Percentiles rank a stretch among this genome's conserved stretches.
phyloP scores from a whole-genome alignment of 805 yeast genomes.

The Suhomyces kilbournensis region DNA sequence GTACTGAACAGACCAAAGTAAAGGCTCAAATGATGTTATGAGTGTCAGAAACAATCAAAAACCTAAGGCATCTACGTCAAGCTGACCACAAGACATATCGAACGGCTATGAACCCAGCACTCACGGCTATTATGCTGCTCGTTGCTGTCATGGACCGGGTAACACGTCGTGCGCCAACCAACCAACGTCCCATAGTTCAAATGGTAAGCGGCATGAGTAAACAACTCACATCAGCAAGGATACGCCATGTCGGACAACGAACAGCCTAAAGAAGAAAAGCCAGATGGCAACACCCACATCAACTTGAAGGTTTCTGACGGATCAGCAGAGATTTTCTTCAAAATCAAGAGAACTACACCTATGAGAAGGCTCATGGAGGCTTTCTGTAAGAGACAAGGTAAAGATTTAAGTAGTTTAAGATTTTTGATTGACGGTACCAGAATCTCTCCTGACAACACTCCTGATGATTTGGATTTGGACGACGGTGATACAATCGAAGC shows the following conservation, averaged over 20 bases:
- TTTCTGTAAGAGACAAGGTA: slow-evolving; percentile 96
- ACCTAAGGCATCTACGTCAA: too few species aligned
- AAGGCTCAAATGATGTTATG: neutral
- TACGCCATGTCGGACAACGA: slow-evolving; percentile 19
- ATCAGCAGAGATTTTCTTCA: slow-evolving; percentile 89
- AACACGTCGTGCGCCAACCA: neutral
- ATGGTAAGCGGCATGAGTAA: neutral
- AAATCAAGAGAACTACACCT: slow-evolving; percentile 89
- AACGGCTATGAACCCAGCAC: neutral
- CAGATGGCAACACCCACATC: slow-evolving; percentile 62
- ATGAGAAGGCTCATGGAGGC: slow-evolving; percentile 95
- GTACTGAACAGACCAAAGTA: neutral
- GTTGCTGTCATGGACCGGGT: neutral
- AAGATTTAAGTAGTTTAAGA: slow-evolving; percentile 74
- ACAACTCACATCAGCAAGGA: slow-evolving; percentile 2
- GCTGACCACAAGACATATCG: neutral
- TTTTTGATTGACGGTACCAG: slow-evolving; percentile 93
- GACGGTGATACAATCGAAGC: slow-evolving; percentile 97
- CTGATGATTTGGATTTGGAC: slow-evolving; percentile 88
- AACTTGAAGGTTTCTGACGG: slow-evolving; percentile 94
- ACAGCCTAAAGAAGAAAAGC: slow-evolving; percentile 45
- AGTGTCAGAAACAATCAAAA: too few species aligned
- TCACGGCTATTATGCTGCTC: neutral
- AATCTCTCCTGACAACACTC: slow-evolving; percentile 83
- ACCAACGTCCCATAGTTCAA: neutral